Evolutionary conservation across 495 filamentous ascomycete genomes (phyloP), one percentile per base, ranked within the genome.

Genomic region (Usnea hakonensis): DNA sequence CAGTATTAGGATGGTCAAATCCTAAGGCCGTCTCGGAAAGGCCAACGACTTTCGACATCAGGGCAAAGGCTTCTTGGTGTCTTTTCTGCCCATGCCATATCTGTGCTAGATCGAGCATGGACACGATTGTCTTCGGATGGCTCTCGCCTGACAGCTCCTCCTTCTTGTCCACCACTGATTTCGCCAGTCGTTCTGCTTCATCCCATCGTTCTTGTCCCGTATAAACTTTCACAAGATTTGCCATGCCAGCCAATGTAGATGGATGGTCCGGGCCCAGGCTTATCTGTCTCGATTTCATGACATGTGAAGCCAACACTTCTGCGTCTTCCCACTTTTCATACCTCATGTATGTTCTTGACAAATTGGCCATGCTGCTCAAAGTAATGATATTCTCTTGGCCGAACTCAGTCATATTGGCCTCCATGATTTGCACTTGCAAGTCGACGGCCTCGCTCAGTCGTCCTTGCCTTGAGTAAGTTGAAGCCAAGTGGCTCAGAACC

Each of bases 171-270:
- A 58, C 37, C 8, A 41, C 37, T 36, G 4, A 3, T 41, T 21
- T 28, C 13, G 35, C 35, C 6, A 58, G 37, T 19, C 40, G 7
- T 58, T 58, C 56, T 10, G 56, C 56, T 41, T 58, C 36, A 1
- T 58, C 26, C 56, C 56, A 58, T 58, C 56, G 56, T 28, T 58
- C 33, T 58, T 58, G 56, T 30, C 37, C 56, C 3, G 8, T 41
- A 16, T 58, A 58, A 9, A 30, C 26, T 11, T 21, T 38, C 26
- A 21, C 35, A 10, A 60, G 40, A 17, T 44, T 46, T 8, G n/a
- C 17, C 57, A 60, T 52, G 26, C 17, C 17, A 11, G 26, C 30
- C n/a, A 60, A 50, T 16, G 57, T 46, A 26, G 9, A 23, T 26
- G 43, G 43, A 46, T 46, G 6, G 21, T 46, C 43, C 9, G 43